These are phyloP conservation scores for Aspergillus sp. DNA, from an alignment of 2,329 filamentous ascomycete species.

Conservation along the genomic window DNA sequence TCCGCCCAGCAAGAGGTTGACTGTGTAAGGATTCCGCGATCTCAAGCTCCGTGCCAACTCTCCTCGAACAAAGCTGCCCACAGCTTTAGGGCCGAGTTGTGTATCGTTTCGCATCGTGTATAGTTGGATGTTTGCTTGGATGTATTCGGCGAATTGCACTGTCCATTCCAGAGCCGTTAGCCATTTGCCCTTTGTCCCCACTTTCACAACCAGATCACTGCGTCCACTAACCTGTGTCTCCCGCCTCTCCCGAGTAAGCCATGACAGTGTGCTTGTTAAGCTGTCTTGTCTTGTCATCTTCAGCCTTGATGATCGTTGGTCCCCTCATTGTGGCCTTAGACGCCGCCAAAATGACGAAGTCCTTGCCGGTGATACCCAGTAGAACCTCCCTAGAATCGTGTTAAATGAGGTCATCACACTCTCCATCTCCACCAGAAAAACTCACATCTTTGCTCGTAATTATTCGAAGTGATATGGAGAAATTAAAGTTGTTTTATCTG, in stretches of 20 bases:
- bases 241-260: conserved; percentile 92
- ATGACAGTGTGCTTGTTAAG: conserved; percentile 93
- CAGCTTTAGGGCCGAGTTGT: conserved; percentile 81
- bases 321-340: conserved; percentile 98
- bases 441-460: conserved; percentile 24
- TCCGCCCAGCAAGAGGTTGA: conserved; percentile 92
- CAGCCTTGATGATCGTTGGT: conserved; percentile 88
- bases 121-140: conserved; percentile 96
- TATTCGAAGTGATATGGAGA: conserved; percentile 1
- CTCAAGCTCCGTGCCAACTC: conserved; percentile 88
- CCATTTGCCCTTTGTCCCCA: conserved; percentile 7
- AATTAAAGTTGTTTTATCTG: conserved; percentile 10
- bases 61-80: conserved; percentile 88
- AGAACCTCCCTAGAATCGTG: conserved; percentile 76
- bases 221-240: conserved; percentile 71
- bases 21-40: conserved; percentile 90
- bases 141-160: conserved; percentile 99
- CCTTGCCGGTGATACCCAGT: conserved; percentile 96
- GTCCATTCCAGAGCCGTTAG: conserved; percentile 7
- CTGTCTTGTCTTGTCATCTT: conserved; percentile 91
- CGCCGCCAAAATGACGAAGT: conserved; percentile 96
- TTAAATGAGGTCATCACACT: neutral
- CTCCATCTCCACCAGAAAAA: neutral
- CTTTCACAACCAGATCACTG: neutral
- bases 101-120: conserved; percentile 98